Evolutionary conservation across 2,329 filamentous ascomycete genomes (phyloP), one percentile per base, ranked within the genome.

Genomic region (Cadophora sp.): DNA sequence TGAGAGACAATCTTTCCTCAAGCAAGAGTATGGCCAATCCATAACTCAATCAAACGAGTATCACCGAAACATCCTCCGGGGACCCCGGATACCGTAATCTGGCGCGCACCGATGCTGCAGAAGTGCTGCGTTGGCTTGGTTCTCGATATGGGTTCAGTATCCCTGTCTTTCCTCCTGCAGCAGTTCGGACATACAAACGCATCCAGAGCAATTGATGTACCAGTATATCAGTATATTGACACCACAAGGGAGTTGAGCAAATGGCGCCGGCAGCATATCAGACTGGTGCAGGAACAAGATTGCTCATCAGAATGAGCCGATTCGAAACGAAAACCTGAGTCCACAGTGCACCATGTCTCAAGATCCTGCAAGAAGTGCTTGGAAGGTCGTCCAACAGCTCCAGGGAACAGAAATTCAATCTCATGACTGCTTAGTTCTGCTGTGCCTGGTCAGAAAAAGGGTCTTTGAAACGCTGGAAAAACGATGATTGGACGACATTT

Each of bases 291-390:
- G 56, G 58, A 46, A 46, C 24, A 16, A 16, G 58, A n/a, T n/a
- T 19, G 58, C 12, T 29, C 22, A 9, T n/a, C 16, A 9, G 27
- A 29, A 55, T 55, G 37, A 6, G 19, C 56, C 40, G 37, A 29
- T 61, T 46, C 6, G 24, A 11, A 46, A 22, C 4, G 27, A 34
- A 19, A 34, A 12, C 55, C 55, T n/a, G 29, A 58, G 2, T 58
- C n/a, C n/a, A 11, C 22, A 22, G 19, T 48, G 22, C 55, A 58
- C 40, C 7, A 37, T n/a, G 29, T 34, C 55, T 43, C 37, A n/a
- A 61, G 58, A 46, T 61, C 22, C 40, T 46, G 58, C 58, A 43
- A 27, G 37, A 46, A 7, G 8, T 40, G 55, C 31, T 26, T 37
- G 14, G n/a, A 19, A 43, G 1, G 37, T 61, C 22, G 22, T 37